These are phyloP conservation scores for Aspergillus awamori DNA, from an alignment of 2,329 filamentous ascomycete genomes.

Conservation along the genomic window DNA sequence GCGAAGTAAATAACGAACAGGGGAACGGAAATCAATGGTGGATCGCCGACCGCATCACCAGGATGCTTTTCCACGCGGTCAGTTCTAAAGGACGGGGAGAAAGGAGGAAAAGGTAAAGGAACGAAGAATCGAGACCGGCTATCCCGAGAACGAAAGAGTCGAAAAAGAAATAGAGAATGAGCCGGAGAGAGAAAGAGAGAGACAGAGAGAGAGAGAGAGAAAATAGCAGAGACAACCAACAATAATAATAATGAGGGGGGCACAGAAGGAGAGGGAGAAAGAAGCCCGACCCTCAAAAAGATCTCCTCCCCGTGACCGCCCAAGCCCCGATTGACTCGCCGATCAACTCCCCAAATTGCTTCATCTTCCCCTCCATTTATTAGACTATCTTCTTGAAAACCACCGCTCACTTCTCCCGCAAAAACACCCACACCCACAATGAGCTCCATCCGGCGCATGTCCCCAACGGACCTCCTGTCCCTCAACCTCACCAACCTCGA, in stretches of 20 bases:
- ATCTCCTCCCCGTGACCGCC: slow-evolving; percentile 29
- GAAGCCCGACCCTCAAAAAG: neutral
- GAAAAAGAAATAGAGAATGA: neutral
- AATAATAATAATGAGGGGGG: neutral
- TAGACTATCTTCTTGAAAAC: neutral
- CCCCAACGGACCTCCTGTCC: slow-evolving; percentile 78
- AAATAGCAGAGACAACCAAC: too few species aligned
- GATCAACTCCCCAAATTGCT: slow-evolving; percentile 1
- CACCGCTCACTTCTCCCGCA: neutral
- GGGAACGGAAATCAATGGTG: slow-evolving; percentile 14
- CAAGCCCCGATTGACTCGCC: slow-evolving; percentile 26
- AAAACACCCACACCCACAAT: slow-evolving; percentile 50
- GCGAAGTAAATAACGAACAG: slow-evolving; percentile 7
- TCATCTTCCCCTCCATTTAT: neutral
- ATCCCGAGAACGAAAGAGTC: neutral
- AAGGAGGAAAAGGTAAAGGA: neutral
- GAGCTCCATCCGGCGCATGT: slow-evolving; percentile 85
- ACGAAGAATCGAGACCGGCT: neutral
- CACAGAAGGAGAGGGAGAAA: neutral
- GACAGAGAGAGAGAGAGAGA: neutral
- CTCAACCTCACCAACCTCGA: slow-evolving; percentile 96
- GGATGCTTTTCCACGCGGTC: slow-evolving; percentile 17
- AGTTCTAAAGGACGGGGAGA: neutral
- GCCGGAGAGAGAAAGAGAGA: neutral
- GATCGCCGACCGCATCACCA: slow-evolving; percentile 18